Conservation (phyloP, 2,329 filamentous ascomycete genomes). For the Apiospora malaysiana region DNA sequence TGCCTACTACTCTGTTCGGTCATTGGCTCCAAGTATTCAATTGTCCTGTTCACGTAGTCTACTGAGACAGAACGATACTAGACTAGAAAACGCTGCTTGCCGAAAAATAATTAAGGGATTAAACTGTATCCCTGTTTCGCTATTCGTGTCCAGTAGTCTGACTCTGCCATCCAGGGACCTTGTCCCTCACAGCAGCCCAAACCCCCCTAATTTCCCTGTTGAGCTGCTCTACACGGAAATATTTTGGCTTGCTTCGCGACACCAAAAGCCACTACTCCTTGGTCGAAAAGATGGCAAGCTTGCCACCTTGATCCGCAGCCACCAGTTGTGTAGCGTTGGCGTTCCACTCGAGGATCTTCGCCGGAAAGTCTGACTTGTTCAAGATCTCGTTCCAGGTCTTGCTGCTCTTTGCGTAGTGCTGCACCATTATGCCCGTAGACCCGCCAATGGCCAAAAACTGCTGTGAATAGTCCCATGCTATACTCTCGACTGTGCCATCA, state of each 20-base stretch:
- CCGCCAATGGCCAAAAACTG: slow-evolving; percentile 89
- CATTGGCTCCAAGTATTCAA: too few species aligned
- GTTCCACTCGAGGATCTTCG: slow-evolving; percentile 80
- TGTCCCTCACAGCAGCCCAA: too few species aligned
- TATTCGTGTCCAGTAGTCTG: too few species aligned
- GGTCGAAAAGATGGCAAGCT: slow-evolving; percentile 71
- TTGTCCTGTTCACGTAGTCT: too few species aligned
- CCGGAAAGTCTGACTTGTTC: slow-evolving; percentile 70
- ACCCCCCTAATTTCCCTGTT: too few species aligned
- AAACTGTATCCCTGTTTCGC: too few species aligned
- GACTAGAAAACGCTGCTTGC: too few species aligned
- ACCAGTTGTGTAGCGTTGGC: slow-evolving; percentile 75
- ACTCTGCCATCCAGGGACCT: too few species aligned
- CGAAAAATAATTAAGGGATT: too few species aligned
- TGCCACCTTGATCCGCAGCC: slow-evolving; percentile 75
- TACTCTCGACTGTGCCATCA: slow-evolving; percentile 75
- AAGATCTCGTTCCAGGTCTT: slow-evolving; percentile 92
- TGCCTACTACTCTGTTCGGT: too few species aligned
- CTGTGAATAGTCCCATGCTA: slow-evolving; percentile 93
- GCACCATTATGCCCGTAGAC: slow-evolving; percentile 80
- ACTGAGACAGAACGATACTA: too few species aligned
- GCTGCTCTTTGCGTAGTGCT: slow-evolving; percentile 84
- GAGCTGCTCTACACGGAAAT: neutral
- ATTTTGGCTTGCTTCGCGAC: neutral
- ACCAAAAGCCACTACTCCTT: slow-evolving; percentile 47